Base-by-base conservation (phyloP, 352 stramenopile species). In the Bremia lactucae region DNA sequence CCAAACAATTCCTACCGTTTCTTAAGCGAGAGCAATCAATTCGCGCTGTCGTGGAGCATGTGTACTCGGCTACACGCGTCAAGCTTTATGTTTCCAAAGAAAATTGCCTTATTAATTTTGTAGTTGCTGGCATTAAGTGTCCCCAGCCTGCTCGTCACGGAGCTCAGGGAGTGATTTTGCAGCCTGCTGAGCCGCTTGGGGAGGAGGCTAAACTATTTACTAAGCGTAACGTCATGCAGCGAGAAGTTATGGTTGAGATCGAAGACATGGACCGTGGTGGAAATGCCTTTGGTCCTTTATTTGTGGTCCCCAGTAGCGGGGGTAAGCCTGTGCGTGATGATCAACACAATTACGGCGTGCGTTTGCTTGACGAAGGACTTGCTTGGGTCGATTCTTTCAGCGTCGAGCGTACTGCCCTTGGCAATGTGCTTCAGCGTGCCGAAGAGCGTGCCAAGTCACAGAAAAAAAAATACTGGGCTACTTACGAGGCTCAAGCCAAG, bases 71-170 rank as follows among this genome's bases (percentile, higher is more conserved):
- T 49, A 89, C 86, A 24, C 83, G 94, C 14, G 94, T 97, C 39
- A 97, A 98, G 62, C 46, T 99, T 6, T 92, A 92, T 40, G 77
- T 99, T 19, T 95, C 95, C 25, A 95, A 94, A 49, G 93, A 98
- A 55, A 98, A 99, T 68, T 97, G 88, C 65, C 79, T 94, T 42
- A 78, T 98, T 41, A 97, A 96, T 59, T 92, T 97, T 50, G 74
- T 91, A 5, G 51, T 97, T 26, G 81, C 83, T 0, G 87, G 86
- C 21, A 72, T 97, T 43, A 89, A 94, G 42, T 87, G 79, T 20
- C 87, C 89, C 7, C 77, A 95, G 50, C 69, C 78, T 40, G 81
- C 83, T 10, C 70, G 75, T 14, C 80, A 89, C 31, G 91, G 81
- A 31, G 83, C 76, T 46, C 81, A 89, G 38, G 90, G 90, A 36